Conservation (phyloP, 352 stramenopile species). For the Phytophthora quininea region DNA sequence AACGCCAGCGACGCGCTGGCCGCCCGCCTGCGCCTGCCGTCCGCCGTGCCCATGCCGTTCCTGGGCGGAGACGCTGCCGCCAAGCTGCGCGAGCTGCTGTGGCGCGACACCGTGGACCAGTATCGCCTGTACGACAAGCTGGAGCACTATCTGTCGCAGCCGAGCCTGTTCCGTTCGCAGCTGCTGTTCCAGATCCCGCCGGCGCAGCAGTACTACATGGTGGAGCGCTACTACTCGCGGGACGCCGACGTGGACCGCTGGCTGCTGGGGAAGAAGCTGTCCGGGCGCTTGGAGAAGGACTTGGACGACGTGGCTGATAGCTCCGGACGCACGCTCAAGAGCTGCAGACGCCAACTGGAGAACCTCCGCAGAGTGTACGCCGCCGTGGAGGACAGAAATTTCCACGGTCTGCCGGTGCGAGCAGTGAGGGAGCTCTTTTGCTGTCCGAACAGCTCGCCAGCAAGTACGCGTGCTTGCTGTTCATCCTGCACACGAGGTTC, state of each 20-base stretch:
- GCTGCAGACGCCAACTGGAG: slow-evolving; percentile 78
- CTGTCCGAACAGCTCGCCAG: slow-evolving; percentile 75
- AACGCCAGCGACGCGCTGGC: slow-evolving; percentile 64
- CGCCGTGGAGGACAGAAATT: slow-evolving; percentile 81
- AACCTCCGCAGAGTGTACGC: slow-evolving; percentile 80
- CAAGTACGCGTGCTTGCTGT: slow-evolving; percentile 84
- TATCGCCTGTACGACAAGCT: slow-evolving; percentile 87
- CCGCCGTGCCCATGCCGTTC: slow-evolving; percentile 41
- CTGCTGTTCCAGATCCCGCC: slow-evolving; percentile 84
- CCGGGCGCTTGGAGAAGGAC: slow-evolving; percentile 83
- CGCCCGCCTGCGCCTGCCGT: slow-evolving; percentile 54
- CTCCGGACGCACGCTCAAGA: slow-evolving; percentile 71
- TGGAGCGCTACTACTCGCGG: slow-evolving; percentile 82
- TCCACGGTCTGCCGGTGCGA: slow-evolving; percentile 58
- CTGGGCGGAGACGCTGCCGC: slow-evolving; percentile 53
- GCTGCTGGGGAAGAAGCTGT: slow-evolving; percentile 83
- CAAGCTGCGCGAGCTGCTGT: slow-evolving; percentile 72
- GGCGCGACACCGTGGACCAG: slow-evolving; percentile 82
- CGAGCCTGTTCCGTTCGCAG: slow-evolving; percentile 79
- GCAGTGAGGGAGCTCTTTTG: slow-evolving; percentile 65
- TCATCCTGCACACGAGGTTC: slow-evolving; percentile 77
- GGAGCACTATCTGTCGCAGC: slow-evolving; percentile 84
- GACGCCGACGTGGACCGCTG: slow-evolving; percentile 73
- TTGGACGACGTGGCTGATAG: slow-evolving; percentile 84
- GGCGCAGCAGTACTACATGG: slow-evolving; percentile 80